A percentile compares a stretch with the other conserved stretches of the same genome.
Conservation (phyloP, 2,329 filamentous ascomycete genomes). For the Paecilomyces sp. region DNA sequence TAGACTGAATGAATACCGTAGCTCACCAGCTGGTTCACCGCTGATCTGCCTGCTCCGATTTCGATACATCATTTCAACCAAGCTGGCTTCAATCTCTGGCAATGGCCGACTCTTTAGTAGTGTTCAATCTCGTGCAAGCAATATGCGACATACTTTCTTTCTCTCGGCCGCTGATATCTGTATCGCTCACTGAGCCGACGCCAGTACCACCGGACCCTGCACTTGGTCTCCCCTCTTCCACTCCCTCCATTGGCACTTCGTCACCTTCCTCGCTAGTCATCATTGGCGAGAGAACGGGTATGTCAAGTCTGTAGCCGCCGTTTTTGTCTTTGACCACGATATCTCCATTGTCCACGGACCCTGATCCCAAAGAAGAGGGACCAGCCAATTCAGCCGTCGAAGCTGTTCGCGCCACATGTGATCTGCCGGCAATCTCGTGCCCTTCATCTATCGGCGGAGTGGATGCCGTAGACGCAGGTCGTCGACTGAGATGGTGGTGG, state of each 20-base stretch:
- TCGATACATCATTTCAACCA: conserved; percentile 37
- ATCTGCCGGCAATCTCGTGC: background rate
- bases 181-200: conserved; percentile 38
- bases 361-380: conserved; percentile 13
- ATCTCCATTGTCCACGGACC: conserved; percentile 32
- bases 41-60: conserved; percentile 46
- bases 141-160: conserved; percentile 31
- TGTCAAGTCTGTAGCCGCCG: conserved; percentile 42
- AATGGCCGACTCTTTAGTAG: conserved; percentile 1
- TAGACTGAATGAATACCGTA: conserved; percentile 5
- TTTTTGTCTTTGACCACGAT: conserved; percentile 44
- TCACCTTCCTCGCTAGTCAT: conserved; percentile 32
- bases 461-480: conserved; percentile 25
- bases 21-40: conserved; percentile 57
- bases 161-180: conserved; percentile 23
- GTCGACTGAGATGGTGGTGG: conserved; percentile 36
- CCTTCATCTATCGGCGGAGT: background rate
- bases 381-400: conserved; percentile 8
- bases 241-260: conserved; percentile 26
- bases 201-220: conserved; percentile 49
- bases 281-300: conserved; percentile 34
- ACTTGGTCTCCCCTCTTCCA: conserved; percentile 46
- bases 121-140: background rate
- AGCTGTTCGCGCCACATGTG: conserved; percentile 2
- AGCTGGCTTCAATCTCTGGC: conserved; percentile 39